Percentiles rank a stretch among this genome's conserved stretches.
These are phyloP conservation scores for Pelagophyceae sp. DNA, from an alignment of 352 stramenopile genomes.

Conservation along the genomic window DNA sequence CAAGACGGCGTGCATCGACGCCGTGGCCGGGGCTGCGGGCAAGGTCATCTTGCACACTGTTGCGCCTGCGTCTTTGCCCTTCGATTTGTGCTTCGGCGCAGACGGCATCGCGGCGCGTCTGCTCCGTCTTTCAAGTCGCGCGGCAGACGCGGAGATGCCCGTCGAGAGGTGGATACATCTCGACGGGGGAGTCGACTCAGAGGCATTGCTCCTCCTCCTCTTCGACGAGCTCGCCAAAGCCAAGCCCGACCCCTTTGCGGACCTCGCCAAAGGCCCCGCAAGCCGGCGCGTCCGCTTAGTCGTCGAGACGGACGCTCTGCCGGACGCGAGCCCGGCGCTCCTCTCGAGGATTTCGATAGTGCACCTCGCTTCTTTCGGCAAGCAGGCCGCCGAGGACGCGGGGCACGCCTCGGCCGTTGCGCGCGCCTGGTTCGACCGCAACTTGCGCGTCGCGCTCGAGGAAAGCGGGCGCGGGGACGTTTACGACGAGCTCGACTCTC, in stretches of 20 bases:
- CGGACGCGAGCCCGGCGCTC: neutral
- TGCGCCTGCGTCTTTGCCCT: neutral
- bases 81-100: neutral
- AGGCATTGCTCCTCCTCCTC: neutral
- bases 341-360: neutral
- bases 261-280: neutral
- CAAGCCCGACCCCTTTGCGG: no score
- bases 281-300: neutral
- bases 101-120: neutral
- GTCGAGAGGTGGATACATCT: neutral
- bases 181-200: neutral
- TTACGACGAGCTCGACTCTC: neutral
- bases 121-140: neutral
- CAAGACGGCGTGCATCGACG: neutral
- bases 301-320: neutral
- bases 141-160: neutral
- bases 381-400: neutral
- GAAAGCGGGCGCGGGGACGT: neutral
- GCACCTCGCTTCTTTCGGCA: neutral
- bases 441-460: neutral
- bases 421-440: neutral
- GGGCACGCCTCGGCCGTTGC: neutral
- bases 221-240: neutral
- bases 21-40: neutral
- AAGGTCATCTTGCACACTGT: neutral